These are phyloP conservation scores for Cairneyella variabilis DNA, from an alignment of 495 filamentous ascomycete species.

Conservation along the genomic window DNA sequence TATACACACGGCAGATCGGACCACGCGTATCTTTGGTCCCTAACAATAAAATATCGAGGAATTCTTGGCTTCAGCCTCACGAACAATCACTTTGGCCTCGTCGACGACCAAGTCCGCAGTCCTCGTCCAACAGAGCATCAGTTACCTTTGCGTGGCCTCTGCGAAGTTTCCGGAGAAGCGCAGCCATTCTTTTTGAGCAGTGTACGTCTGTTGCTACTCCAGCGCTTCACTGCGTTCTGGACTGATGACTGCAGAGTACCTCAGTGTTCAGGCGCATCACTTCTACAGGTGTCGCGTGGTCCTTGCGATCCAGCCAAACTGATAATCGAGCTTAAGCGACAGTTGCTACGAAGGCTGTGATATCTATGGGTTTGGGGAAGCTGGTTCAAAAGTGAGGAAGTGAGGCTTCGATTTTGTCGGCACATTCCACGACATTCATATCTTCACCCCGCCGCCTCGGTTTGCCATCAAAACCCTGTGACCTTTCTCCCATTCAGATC, in stretches of 20 bases:
- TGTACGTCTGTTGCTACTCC: constrained; percentile 20
- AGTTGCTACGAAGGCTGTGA: too few species aligned
- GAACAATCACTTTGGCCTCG: too few species aligned
- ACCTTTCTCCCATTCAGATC: too few species aligned
- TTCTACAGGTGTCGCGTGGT: constrained; percentile 12
- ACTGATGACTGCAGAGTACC: constrained; percentile 25
- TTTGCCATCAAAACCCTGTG: too few species aligned
- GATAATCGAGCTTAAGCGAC: too few species aligned
- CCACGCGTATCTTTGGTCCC: constrained; percentile 7
- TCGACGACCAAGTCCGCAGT: constrained; percentile 15
- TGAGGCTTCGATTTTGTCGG: not conserved
- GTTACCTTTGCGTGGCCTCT: constrained; percentile 25
- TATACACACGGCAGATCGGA: not conserved
- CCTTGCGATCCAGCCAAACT: constrained; percentile 16
- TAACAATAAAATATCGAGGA: constrained; percentile 5
- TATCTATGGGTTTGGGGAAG: constrained; percentile 22
- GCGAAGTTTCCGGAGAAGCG: constrained; percentile 22
- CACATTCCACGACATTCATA: not conserved
- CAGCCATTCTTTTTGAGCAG: constrained; percentile 22
- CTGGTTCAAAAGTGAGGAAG: constrained; percentile 16
- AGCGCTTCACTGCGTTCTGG: constrained; percentile 23
- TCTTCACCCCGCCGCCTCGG: too few species aligned
- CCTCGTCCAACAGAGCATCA: constrained; percentile 17
- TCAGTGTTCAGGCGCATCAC: constrained; percentile 21
- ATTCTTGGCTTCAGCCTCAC: too few species aligned